These are phyloP conservation scores for Phytophthora lateralis DNA, from an alignment of 352 stramenopile genomes.

Conservation along the genomic window DNA sequence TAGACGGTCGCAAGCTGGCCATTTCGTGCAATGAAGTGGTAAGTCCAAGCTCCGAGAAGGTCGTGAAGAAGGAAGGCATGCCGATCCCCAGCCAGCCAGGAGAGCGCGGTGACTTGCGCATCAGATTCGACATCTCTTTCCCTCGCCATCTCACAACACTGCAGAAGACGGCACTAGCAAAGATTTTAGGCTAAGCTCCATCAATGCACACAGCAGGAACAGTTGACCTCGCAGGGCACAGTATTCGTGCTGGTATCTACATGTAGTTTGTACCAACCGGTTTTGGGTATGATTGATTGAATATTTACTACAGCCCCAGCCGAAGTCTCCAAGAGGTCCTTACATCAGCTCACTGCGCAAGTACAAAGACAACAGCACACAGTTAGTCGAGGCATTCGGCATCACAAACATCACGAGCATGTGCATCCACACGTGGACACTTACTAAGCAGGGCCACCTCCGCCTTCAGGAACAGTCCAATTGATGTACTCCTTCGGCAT, in stretches of 20 bases:
- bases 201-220: constrained; percentile 3
- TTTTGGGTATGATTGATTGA: constrained; percentile 34
- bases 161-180: constrained; percentile 90
- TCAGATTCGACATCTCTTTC: constrained; percentile 97
- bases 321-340: constrained; percentile 24
- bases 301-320: constrained; percentile 42
- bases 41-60: constrained; percentile 88
- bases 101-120: constrained; percentile 91
- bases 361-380: constrained; percentile 23
- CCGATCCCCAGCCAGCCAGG: constrained; percentile 67
- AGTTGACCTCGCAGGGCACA: not conserved
- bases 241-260: not conserved
- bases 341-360: constrained; percentile 75
- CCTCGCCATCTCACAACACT: constrained; percentile 92
- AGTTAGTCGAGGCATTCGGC: constrained; percentile 31
- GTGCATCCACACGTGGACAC: constrained; percentile 37
- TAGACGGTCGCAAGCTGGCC: constrained; percentile 94
- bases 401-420: not conserved
- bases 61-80: constrained; percentile 96
- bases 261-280: constrained; percentile 25
- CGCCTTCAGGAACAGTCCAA: constrained; percentile 98
- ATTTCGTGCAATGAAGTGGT: constrained; percentile 95
- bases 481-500: constrained; percentile 99
- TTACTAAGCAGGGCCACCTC: constrained; percentile 98
- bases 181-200: constrained; percentile 68